Base-by-base conservation (phyloP, 192 early-diverging fungal species). In the Radiomyces spectabilis region DNA sequence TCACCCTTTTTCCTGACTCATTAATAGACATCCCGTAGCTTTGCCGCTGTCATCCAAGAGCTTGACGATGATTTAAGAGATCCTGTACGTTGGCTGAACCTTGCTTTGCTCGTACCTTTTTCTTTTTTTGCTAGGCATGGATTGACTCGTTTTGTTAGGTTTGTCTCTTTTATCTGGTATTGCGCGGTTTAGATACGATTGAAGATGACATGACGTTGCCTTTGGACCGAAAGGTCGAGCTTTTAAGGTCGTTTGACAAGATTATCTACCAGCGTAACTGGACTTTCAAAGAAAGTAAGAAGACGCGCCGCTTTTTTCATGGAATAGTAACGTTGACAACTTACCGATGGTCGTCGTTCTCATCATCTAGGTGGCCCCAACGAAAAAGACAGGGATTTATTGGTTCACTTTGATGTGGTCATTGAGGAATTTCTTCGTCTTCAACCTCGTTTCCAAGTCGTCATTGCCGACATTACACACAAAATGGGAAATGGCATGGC, bases 141-240 rank as follows among this genome's bases (percentile, higher is more conserved):
- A 37, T n/a, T n/a, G n/a, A 8, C 35, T 26, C 19, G 18, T 38
- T 19, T 24, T 29, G 9, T 59, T 66, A 87, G 65, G 78, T 98
- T 40, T 98, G 95, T 66, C 57, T 99, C 48, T 98, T 98, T 71
- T 99, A 99, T 69, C 78, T 99, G 45, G 77, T 94, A 30, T 78
- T 99, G 53, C 85, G 97, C 30, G 97, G 90, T 12, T 78, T 99
- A 41, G 97, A 99, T 68, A 99, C 97, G 2, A 81, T 99, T 51
- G 96, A 99, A 74, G 97, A 99, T 73, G 97, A 99, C 59, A 95
- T 99, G 94, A 87, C 89, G 19, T 77, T 99, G 38, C 69, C 73
- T 16, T 66, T 88, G 16, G 79, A 80, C 6, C 79, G 66, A 55
- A 99, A 99, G 72, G 59, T 81, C 24, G 71, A 79, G 12, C 46